Evolutionary conservation across 371 early-diverging fungal species (phyloP), one percentile per base, ranked within the genome.

Genomic region (Encephalitozoon intestinalis): DNA sequence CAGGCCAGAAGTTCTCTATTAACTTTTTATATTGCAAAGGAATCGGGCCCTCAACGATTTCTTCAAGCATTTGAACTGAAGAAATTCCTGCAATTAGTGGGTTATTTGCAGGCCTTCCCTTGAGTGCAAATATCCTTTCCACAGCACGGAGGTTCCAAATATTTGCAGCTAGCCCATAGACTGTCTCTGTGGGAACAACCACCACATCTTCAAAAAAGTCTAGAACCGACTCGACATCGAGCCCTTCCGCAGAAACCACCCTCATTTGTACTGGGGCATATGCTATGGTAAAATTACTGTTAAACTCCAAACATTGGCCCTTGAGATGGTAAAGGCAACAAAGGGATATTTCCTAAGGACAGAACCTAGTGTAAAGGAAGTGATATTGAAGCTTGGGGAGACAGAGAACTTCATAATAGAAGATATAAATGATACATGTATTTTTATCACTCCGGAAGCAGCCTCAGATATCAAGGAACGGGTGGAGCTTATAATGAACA

Each of bases 111-210:
- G 99, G 97, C 73, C 98, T 85, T 66, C 90, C 89, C 85, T 99
- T 99, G 77, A 92, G 92, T 6, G 78, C 81, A 85, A 89, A 97
- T 70, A 99, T 94, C 68, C 88, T 87, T 54, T 83, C 69, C 7
- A 95, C 91, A 5, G 93, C 91, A 4, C 77, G 67, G 0, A 87
- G 83, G 44, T 87, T 82, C 15, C 92, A 85, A 0, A 95, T 95
- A 79, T 92, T 91, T 65, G 94, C 93, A 0, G 93, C 97, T 26
- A 99, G 87, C 0, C 99, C 98, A 83, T 99, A 99, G 1, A 99
- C 99, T 0, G 99, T 99, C 82, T 99, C 98, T 11, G 99, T 97
- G 7, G 99, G 98, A 49, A 99, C 91, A 8, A 92, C 95, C 6
- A 99, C 90, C 28, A 70, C 68, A 12, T 71, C 67, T 0, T 72